A percentile compares a stretch with the other conserved stretches of the same genome.
These are phyloP conservation scores for Hansenula sp. DNA, from an alignment of 1,139 yeast genomes.

Conservation along the genomic window DNA sequence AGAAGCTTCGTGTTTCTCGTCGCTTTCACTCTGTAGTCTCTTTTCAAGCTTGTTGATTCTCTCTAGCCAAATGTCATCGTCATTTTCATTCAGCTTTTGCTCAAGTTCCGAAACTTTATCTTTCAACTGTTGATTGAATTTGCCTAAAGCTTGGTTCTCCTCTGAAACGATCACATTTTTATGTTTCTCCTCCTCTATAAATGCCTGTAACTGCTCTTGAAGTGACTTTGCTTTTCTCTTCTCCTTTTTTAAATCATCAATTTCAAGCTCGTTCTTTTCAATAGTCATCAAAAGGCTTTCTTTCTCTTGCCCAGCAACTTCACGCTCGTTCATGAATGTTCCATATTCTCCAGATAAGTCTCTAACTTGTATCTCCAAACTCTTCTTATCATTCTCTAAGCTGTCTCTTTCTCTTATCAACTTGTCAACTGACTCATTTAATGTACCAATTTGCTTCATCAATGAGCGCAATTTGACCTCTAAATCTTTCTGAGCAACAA, in stretches of 20 bases:
- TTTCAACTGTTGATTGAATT: slow-evolving; percentile 29
- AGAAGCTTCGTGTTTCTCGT: slow-evolving; percentile 28
- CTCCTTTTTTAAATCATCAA: slow-evolving; percentile 13
- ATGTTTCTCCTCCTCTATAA: slow-evolving; percentile 31
- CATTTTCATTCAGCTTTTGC: slow-evolving; percentile 30
- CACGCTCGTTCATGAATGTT: slow-evolving; percentile 39
- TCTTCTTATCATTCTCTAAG: slow-evolving; percentile 42
- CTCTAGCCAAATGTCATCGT: slow-evolving; percentile 35
- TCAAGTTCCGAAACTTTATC: slow-evolving; percentile 30
- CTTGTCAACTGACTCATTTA: slow-evolving; percentile 50
- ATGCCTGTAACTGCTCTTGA: slow-evolving; percentile 14
- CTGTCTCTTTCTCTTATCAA: slow-evolving; percentile 45
- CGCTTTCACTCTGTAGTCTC: slow-evolving; percentile 26
- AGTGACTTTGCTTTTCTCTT: slow-evolving; percentile 8
- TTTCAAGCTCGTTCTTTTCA: slow-evolving; percentile 19
- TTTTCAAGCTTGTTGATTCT: slow-evolving; percentile 30
- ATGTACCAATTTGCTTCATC: slow-evolving; percentile 44
- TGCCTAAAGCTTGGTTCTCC: slow-evolving; percentile 30
- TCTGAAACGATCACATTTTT: slow-evolving; percentile 29
- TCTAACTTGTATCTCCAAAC: slow-evolving; percentile 42
- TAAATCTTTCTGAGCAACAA: slow-evolving; percentile 37
- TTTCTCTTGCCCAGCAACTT: slow-evolving; percentile 30
- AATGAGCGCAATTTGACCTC: slow-evolving; percentile 39
- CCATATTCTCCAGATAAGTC: slow-evolving; percentile 41
- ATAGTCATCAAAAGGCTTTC: slow-evolving; percentile 27